Conservation (phyloP, 176 grass and related monocot genomes). For the Aegilops longissima region DNA sequence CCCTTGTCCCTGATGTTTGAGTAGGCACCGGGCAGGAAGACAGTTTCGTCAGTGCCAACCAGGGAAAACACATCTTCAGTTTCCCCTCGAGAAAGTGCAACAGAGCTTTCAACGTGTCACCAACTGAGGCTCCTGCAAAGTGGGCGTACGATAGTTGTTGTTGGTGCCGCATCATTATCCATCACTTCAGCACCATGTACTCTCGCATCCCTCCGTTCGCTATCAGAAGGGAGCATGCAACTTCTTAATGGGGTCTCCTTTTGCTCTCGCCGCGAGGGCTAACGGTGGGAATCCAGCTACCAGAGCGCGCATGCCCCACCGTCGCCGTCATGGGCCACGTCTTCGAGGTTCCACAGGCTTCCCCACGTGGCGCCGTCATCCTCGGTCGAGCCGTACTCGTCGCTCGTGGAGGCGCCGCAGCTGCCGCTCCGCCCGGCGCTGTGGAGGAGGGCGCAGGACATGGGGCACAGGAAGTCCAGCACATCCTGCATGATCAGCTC, state of each 20-base stretch:
- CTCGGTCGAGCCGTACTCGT: conserved; percentile 53
- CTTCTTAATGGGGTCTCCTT: not conserved
- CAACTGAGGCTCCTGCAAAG: conserved; percentile 20
- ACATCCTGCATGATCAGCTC: conserved; percentile 45
- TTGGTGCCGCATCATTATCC: conserved; percentile 29
- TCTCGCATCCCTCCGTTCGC: not conserved
- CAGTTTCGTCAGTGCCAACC: not conserved
- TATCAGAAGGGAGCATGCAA: not conserved
- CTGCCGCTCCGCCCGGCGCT: conserved; percentile 18
- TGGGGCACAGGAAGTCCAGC: conserved; percentile 53
- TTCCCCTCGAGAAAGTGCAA: conserved; percentile 9
- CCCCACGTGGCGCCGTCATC: conserved; percentile 74
- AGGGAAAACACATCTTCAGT: not conserved
- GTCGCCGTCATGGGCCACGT: conserved; percentile 11
- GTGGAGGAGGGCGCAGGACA: conserved; percentile 43
- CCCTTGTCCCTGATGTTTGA: not conserved
- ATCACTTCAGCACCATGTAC: not conserved
- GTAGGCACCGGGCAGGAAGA: not conserved
- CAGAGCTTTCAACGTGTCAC: conserved; percentile 32
- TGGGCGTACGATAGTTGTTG: conserved; percentile 24
- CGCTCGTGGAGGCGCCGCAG: conserved; percentile 48
- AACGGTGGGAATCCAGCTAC: conserved; percentile 8
- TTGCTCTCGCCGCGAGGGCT: not conserved
- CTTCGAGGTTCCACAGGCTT: conserved; percentile 88
- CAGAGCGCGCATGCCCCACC: conserved; percentile 21